These are phyloP conservation scores for Sideroxylon spinosum DNA, from an alignment of 179 eudicot genomes.

Conservation along the genomic window DNA sequence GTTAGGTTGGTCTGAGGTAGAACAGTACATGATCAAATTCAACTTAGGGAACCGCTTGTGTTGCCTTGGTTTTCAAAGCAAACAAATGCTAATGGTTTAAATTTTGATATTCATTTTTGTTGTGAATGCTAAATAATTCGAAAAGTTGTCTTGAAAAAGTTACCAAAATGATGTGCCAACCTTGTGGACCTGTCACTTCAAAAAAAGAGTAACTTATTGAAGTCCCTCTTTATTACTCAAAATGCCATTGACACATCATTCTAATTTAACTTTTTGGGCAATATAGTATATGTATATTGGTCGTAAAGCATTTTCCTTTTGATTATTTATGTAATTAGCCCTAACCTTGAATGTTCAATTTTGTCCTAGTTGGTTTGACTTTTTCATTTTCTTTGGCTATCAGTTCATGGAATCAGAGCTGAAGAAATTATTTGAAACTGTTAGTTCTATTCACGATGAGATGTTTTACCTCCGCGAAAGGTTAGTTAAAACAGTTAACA, in stretches of 20 bases:
- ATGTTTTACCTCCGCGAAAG: conserved; percentile 91
- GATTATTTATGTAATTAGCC: not conserved
- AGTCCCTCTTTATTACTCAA: too few relatives aligned
- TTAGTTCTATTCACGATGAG: conserved; percentile 72
- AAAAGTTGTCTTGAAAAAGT: too few relatives aligned
- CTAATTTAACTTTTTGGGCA: too few relatives aligned
- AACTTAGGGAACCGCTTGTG: not conserved
- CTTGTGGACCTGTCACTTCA: too few relatives aligned
- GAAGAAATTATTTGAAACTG: conserved; percentile 68
- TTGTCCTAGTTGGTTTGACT: conserved; percentile 1
- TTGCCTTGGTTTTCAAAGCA: not conserved
- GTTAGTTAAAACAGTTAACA: conserved; percentile 25
- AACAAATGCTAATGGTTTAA: not conserved
- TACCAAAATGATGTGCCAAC: too few relatives aligned
- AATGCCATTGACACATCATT: too few relatives aligned
- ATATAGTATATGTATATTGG: not conserved
- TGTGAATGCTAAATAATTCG: not conserved
- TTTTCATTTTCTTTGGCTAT: not conserved
- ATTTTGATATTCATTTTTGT: not conserved
- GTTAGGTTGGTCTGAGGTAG: not conserved
- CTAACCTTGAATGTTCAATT: not conserved
- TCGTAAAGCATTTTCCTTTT: too few relatives aligned
- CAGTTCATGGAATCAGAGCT: conserved; percentile 83
- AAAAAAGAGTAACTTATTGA: too few relatives aligned
- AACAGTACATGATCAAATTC: not conserved